These are phyloP conservation scores for Phalaenopsis aphrodite DNA, from an alignment of 106 monocot genomes.

Conservation along the genomic window DNA sequence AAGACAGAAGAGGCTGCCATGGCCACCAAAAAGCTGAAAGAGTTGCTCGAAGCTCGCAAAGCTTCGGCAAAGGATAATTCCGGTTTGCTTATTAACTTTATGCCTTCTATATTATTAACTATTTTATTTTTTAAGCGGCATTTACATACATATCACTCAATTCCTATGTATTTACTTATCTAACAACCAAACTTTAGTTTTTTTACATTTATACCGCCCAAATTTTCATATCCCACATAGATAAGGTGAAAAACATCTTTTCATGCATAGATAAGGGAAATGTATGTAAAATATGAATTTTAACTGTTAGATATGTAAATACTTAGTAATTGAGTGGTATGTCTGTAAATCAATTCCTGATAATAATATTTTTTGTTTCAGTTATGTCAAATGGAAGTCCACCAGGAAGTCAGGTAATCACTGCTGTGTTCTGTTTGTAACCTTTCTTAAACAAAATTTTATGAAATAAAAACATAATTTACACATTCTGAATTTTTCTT, in stretches of 20 bases:
- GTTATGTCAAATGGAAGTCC: constrained; percentile 61
- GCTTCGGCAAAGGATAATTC: constrained; percentile 55
- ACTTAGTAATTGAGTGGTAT: too few relatives aligned
- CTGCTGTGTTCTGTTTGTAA: background rate
- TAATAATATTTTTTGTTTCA: constrained; percentile 21
- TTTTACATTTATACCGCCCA: too few relatives aligned
- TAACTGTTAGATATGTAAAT: too few relatives aligned
- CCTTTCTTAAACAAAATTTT: background rate
- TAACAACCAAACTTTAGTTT: too few relatives aligned
- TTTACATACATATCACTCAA: too few relatives aligned
- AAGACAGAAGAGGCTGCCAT: constrained; percentile 98
- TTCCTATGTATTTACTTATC: too few relatives aligned
- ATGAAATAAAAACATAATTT: background rate
- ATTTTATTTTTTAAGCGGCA: too few relatives aligned
- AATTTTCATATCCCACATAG: too few relatives aligned
- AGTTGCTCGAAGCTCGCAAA: constrained; percentile 83
- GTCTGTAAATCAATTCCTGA: background rate
- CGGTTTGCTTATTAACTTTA: constrained; percentile 28
- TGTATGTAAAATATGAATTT: too few relatives aligned
- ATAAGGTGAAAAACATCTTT: too few relatives aligned
- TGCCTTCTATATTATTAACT: too few relatives aligned
- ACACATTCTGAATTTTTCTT: background rate
- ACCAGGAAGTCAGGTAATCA: constrained; percentile 39
- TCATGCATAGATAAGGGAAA: too few relatives aligned
- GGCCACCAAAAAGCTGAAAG: constrained; percentile 93